Evolutionary conservation across 2,329 filamentous ascomycete species (phyloP).

Genomic region (Ambrosiella xylebori): DNA sequence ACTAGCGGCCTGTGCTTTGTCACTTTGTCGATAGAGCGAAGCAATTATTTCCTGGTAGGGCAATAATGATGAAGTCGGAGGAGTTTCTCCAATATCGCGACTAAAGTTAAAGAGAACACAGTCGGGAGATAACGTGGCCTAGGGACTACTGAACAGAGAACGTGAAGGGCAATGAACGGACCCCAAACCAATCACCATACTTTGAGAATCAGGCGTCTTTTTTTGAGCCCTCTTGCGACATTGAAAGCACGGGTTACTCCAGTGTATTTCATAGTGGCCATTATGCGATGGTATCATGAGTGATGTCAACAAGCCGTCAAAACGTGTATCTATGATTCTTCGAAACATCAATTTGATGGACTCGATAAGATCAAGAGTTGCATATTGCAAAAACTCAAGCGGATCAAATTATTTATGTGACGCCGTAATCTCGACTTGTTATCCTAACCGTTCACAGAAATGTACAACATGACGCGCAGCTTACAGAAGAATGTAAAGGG

Average conservation of each 20-base stretch:
- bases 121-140: neutral
- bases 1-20: neutral
- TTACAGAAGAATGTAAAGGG: neutral
- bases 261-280: no score
- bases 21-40: neutral
- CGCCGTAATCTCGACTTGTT: no score
- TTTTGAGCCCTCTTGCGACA: no score
- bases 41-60: neutral
- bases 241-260: no score
- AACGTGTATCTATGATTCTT: no score
- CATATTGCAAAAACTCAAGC: no score
- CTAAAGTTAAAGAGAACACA: neutral
- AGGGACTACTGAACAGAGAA: neutral
- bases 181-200: neutral
- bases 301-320: no score
- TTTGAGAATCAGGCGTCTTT: no score
- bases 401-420: no score
- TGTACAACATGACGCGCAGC: neutral
- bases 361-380: no score
- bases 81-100: neutral
- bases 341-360: no score
- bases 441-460: neutral
- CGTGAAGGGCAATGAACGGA: neutral
- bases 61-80: neutral
- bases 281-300: no score